These are phyloP conservation scores for Inonotus hispidus DNA, from an alignment of 1,284 basidiomycete species.

Conservation along the genomic window DNA sequence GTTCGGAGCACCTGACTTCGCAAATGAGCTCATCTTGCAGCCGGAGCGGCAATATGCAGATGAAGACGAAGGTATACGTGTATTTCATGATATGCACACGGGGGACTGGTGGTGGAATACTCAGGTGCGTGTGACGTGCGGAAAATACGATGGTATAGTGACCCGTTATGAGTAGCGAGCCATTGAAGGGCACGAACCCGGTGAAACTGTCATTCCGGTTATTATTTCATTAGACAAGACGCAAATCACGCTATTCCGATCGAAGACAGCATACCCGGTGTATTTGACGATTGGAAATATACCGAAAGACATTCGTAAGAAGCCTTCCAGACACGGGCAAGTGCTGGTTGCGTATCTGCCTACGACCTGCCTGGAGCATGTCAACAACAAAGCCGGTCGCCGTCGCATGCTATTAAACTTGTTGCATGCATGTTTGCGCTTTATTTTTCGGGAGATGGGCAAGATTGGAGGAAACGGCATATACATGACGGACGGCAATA, in stretches of 20 bases:
- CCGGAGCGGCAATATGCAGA: constrained; percentile 14
- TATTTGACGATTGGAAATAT: constrained; percentile 28
- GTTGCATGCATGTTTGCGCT: constrained; percentile 24
- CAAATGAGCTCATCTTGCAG: constrained; percentile 12
- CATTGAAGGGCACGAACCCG: constrained; percentile 7
- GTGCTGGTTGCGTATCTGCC: constrained; percentile 26
- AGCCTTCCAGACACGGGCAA: constrained; percentile 20
- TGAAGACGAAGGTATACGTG: constrained; percentile 1
- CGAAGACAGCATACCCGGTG: constrained; percentile 24
- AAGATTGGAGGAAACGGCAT: constrained; percentile 20
- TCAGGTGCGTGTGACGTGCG: constrained; percentile 19
- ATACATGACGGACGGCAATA: constrained; percentile 20
- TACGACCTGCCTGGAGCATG: constrained; percentile 14
- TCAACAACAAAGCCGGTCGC: not conserved
- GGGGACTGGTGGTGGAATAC: constrained; percentile 22
- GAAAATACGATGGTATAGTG: too few relatives aligned
- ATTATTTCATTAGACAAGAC: constrained; percentile 22
- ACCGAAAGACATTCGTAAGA: constrained; percentile 19
- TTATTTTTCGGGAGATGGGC: constrained; percentile 19
- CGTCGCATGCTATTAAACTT: constrained; percentile 1
- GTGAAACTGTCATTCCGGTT: constrained; percentile 22
- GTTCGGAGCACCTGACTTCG: constrained; percentile 20
- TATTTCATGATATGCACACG: constrained; percentile 24
- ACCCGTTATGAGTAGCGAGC: too few relatives aligned
- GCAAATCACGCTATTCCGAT: constrained; percentile 22